Base-by-base conservation (phyloP, 306 rosid genomes). In the Inga leiocalycina region DNA sequence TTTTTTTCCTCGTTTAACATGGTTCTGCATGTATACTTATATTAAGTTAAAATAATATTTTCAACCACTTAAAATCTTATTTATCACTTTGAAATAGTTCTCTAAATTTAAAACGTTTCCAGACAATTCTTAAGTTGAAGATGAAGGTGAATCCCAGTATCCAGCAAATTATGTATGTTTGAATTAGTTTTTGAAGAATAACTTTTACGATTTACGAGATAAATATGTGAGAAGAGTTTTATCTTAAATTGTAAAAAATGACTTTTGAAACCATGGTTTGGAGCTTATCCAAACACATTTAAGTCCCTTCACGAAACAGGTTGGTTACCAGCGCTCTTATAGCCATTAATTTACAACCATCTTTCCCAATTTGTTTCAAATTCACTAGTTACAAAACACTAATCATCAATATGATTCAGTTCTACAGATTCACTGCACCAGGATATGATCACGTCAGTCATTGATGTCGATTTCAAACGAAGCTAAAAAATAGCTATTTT, bases 371-470 rank as follows among this genome's bases (percentile, higher is more conserved):
- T 8, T 16, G 59, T 17, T 17, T 17, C n/a, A 52, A 16, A 16
- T 17, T 52, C 20, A 52, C n/a, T 3, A 52, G 2, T 52, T 52
- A 52, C n/a, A 5, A 52, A 52, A 52, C 56, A 17, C 59, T 17
- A 17, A 52, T 52, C 17, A 52, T 52, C 49, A 73, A 65, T 61
- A 30, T 71, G 56, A 30, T 68, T 74, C 67, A 54, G 49, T 79
- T 68, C 77, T n/a, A 45, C 66, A 54, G 19, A 74, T 67, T 84
- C 32, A 45, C 44, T 15, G 19, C 44, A 34, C 45, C 20, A 1
- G 37, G 75, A 41, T 83, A 27, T 49, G 30, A 37, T 62, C 51
- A 71, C n/a, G 46, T 56, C 32, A 81, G 57, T 15, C 3, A 17
- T 16, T 5, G n/a, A 16, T 52, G 54, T 52, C n/a, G n/a, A 52